Evolutionary conservation across 1,284 basidiomycete genomes (phyloP).

Genomic region (Heterobasidion irregulare): DNA sequence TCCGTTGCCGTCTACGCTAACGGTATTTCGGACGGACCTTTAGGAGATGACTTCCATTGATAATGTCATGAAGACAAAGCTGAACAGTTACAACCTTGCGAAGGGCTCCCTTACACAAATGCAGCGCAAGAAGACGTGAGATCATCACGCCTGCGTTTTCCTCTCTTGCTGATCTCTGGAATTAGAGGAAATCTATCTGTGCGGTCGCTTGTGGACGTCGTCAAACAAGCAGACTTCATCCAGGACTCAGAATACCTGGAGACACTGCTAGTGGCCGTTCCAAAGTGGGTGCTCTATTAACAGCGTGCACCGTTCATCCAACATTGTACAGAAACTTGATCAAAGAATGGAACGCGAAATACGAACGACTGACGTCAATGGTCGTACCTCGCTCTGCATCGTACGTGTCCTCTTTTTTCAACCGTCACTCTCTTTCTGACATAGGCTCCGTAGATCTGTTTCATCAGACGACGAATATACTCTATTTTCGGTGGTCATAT

Average conservation of each 20-base stretch:
- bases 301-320: too few species aligned
- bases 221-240: constrained; percentile 78
- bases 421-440: background rate
- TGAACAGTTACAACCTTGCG: constrained; percentile 88
- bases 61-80: constrained; percentile 83
- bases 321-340: constrained; percentile 53
- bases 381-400: constrained; percentile 92
- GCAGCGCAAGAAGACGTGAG: constrained; percentile 90
- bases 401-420: constrained; percentile 35
- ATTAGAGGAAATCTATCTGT: constrained; percentile 89
- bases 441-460: constrained; percentile 39
- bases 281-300: constrained; percentile 52
- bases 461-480: constrained; percentile 85
- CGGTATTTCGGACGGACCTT: too few species aligned
- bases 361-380: constrained; percentile 86
- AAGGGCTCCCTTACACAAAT: constrained; percentile 92
- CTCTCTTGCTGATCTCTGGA: constrained; percentile 7
- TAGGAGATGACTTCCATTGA: constrained; percentile 90
- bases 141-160: background rate
- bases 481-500: constrained; percentile 85
- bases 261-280: constrained; percentile 90
- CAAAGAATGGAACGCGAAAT: constrained; percentile 87
- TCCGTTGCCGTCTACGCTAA: background rate
- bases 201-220: constrained; percentile 79
- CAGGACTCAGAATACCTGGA: constrained; percentile 90